Percentiles rank a stretch among this genome's conserved stretches.
Evolutionary conservation across 2,329 filamentous ascomycete species (phyloP).

Genomic region (Drechslerella coelobrocha): DNA sequence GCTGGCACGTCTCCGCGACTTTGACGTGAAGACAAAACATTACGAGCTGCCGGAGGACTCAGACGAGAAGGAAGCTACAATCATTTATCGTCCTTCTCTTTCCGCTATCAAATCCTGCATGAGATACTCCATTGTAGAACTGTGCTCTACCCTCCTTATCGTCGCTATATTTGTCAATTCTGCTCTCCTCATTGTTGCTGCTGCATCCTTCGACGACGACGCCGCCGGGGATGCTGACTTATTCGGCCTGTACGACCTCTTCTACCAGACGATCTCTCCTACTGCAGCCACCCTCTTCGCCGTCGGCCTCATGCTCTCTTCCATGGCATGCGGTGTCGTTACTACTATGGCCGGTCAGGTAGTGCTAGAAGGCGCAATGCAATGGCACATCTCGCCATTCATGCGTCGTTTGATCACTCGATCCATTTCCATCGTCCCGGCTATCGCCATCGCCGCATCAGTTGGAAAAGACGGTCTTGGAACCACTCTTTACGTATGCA

Average conservation of each 20-base stretch:
- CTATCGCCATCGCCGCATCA: conserved; percentile 55
- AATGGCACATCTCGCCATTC: conserved; percentile 55
- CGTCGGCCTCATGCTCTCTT: conserved; percentile 51
- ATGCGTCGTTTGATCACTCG: conserved; percentile 55
- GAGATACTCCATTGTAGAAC: conserved; percentile 59
- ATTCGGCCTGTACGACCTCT: conserved; percentile 50
- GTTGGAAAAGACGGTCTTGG: conserved; percentile 56
- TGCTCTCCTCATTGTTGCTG: conserved; percentile 59
- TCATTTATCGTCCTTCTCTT: conserved; percentile 58
- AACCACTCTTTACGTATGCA: conserved; percentile 55
- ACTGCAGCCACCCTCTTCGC: conserved; percentile 52
- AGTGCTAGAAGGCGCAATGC: conserved; percentile 55
- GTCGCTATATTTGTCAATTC: conserved; percentile 60
- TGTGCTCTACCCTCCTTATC: conserved; percentile 59
- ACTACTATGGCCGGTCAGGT: conserved; percentile 52
- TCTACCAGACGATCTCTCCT: conserved; percentile 50
- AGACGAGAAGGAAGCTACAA: conserved; percentile 35
- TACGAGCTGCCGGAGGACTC: conserved; percentile 46
- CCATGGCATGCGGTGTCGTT: conserved; percentile 48
- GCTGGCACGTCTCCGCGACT: conserved; percentile 63
- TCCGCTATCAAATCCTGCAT: conserved; percentile 59
- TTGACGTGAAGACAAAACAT: conserved; percentile 58
- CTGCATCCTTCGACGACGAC: conserved; percentile 53
- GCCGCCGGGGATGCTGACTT: conserved; percentile 45
- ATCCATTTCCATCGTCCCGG: conserved; percentile 56